Conservation (phyloP, 176 grass and related monocot genomes). For the Cocos nucifera region DNA sequence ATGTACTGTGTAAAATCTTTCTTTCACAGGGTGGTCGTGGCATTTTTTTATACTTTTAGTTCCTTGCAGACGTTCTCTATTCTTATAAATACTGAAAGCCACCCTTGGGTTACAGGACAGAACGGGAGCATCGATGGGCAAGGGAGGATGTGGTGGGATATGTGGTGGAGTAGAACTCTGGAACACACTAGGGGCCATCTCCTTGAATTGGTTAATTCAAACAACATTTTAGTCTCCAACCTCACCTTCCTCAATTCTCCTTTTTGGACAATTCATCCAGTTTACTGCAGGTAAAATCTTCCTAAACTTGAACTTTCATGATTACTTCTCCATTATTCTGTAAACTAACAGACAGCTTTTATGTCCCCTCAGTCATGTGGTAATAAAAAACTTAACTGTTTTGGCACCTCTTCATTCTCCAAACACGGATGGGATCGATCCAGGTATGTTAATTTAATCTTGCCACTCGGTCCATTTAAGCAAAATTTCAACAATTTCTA, state of each 20-base stretch:
- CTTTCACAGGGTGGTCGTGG: no score
- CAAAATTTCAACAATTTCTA: no score
- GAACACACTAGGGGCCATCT: slow-evolving; percentile 82
- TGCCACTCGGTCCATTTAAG: no score
- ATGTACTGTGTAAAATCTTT: no score
- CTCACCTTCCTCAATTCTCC: slow-evolving; percentile 77
- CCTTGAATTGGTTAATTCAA: slow-evolving; percentile 66
- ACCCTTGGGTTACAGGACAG: slow-evolving; percentile 28
- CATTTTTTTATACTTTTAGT: no score
- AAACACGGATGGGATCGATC: slow-evolving; percentile 96
- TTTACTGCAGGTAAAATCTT: slow-evolving; percentile 72
- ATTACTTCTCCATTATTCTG: no score
- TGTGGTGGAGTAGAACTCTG: slow-evolving; percentile 83
- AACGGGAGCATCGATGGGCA: slow-evolving; percentile 92
- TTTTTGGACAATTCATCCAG: slow-evolving; percentile 95
- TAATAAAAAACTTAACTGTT: slow-evolving; percentile 67
- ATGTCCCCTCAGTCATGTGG: slow-evolving; percentile 46
- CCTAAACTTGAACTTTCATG: not conserved
- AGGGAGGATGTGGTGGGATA: slow-evolving; percentile 86
- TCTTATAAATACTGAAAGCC: no score
- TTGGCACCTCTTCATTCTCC: slow-evolving; percentile 70
- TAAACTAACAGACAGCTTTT: no score
- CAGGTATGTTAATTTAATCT: slow-evolving; percentile 31
- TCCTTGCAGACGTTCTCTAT: no score
- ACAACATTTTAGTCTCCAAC: slow-evolving; percentile 58